Evolutionary conservation across 129 eudicot species (phyloP).

Genomic region (Smallanthus sonchifolius): DNA sequence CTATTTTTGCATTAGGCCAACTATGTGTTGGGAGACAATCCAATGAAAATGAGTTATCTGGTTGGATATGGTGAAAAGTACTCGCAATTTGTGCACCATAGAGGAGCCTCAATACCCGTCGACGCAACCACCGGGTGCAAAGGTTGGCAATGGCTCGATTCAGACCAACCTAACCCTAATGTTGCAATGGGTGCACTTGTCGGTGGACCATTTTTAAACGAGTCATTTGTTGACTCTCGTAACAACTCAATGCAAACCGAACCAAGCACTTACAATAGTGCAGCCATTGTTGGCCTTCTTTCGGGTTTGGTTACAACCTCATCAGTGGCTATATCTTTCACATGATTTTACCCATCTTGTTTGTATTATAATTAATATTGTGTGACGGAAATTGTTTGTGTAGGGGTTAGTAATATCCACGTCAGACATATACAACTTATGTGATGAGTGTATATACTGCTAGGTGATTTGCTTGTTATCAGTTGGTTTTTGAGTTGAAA

Average conservation of each 20-base stretch:
- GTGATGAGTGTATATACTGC: constrained; percentile 33
- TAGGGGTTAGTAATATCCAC: constrained; percentile 18
- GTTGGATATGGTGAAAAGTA: constrained; percentile 92
- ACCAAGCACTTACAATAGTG: constrained; percentile 90
- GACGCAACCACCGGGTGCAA: constrained; percentile 65
- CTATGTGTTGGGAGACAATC: constrained; percentile 91
- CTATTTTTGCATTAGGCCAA: constrained; percentile 47
- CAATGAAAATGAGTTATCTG: constrained; percentile 86
- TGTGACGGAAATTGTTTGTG: neutral
- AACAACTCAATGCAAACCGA: constrained; percentile 93
- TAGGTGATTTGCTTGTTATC: constrained; percentile 12
- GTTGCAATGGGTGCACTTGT: constrained; percentile 87
- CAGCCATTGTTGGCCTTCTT: constrained; percentile 74
- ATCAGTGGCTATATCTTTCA: constrained; percentile 76
- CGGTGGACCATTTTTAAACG: constrained; percentile 90
- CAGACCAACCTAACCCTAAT: constrained; percentile 71
- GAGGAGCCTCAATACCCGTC: constrained; percentile 94
- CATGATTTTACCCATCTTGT: constrained; percentile 19
- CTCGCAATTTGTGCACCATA: constrained; percentile 82
- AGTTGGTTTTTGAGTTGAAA: constrained; percentile 18
- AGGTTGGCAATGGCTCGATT: constrained; percentile 76
- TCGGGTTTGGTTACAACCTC: constrained; percentile 94
- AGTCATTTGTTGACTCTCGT: constrained; percentile 68
- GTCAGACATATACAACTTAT: constrained; percentile 26
- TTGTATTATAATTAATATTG: constrained; percentile 9